A percentile compares a stretch with the other conserved stretches of the same genome.
phyloP scores from a whole-genome alignment of 2,329 filamentous ascomycete genomes.

The Clonostachys sp. region DNA sequence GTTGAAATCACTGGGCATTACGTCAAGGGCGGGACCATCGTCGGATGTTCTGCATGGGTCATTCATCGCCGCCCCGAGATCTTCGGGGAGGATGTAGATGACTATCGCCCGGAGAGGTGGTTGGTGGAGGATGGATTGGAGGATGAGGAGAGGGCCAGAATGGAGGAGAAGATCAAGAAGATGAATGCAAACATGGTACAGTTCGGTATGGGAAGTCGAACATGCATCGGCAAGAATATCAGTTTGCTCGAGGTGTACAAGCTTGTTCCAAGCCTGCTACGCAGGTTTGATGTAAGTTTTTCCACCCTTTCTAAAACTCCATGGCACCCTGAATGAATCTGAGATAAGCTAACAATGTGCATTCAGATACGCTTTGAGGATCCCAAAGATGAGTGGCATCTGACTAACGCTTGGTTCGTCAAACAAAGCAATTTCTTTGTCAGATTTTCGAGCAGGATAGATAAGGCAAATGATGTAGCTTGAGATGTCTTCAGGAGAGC shows the following conservation, averaged over 20 bases:
- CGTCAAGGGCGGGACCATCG: conserved; percentile 66
- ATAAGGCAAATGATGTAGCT: too few relatives aligned
- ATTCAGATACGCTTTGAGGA: conserved; percentile 47
- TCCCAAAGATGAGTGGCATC: conserved; percentile 49
- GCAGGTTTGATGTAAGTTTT: conserved; percentile 52
- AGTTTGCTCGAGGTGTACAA: conserved; percentile 61
- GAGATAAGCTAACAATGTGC: neutral
- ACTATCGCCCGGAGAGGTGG: conserved; percentile 67
- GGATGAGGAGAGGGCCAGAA: conserved; percentile 10
- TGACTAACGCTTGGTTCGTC: conserved; percentile 60
- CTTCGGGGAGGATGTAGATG: conserved; percentile 64
- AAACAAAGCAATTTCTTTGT: conserved; percentile 53
- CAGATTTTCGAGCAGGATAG: conserved; percentile 30
- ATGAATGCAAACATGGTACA: conserved; percentile 71
- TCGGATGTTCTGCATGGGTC: conserved; percentile 75
- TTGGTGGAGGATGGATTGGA: conserved; percentile 33
- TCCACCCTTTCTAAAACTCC: too few relatives aligned
- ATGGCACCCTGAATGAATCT: neutral
- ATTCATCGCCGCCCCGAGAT: conserved; percentile 64
- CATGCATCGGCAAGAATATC: conserved; percentile 67
- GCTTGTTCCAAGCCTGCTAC: conserved; percentile 54
- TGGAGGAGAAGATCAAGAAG: conserved; percentile 49
- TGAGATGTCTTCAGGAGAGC: too few relatives aligned
- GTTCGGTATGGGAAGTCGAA: conserved; percentile 67
- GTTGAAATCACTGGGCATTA: conserved; percentile 58